A percentile compares a stretch with the other conserved stretches of the same genome.
phyloP scores from a whole-genome alignment of 805 yeast species.

The Wickerhamomyces sydowiorum region DNA sequence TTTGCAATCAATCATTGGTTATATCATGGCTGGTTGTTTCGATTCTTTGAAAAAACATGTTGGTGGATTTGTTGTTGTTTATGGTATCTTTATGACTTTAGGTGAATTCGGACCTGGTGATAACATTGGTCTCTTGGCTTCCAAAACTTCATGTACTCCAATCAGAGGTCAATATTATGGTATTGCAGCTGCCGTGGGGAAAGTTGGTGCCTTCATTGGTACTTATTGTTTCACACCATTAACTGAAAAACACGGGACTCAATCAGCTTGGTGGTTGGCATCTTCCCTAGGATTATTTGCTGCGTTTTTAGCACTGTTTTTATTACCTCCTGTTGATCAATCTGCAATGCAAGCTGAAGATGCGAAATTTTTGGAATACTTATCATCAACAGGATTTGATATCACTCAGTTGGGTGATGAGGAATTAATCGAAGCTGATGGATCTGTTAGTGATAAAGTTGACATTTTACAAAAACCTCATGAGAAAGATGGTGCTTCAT shows the following conservation, averaged over 20 bases:
- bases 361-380: conserved; percentile 58
- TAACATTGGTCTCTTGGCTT: conserved; percentile 80
- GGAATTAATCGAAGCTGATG: too few relatives aligned
- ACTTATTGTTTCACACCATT: conserved; percentile 84
- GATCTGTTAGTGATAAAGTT: conserved; percentile 2
- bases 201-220: conserved; percentile 90
- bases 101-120: conserved; percentile 97
- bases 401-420: conserved; percentile 45
- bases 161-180: conserved; percentile 90
- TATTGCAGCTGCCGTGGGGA: conserved; percentile 87
- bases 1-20: conserved; percentile 75
- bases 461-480: background rate
- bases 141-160: conserved; percentile 82
- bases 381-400: conserved; percentile 67
- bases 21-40: conserved; percentile 73
- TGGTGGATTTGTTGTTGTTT: conserved; percentile 79
- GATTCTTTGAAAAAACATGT: conserved; percentile 48
- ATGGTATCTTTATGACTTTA: conserved; percentile 79
- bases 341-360: conserved; percentile 79
- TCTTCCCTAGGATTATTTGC: conserved; percentile 71
- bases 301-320: conserved; percentile 62
- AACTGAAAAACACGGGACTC: conserved; percentile 58
- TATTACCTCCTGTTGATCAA: conserved; percentile 79
- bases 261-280: conserved; percentile 79
- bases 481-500: background rate